phyloP scores from a whole-genome alignment of 768 basidiomycete genomes.

The Dioszegia crocea region DNA sequence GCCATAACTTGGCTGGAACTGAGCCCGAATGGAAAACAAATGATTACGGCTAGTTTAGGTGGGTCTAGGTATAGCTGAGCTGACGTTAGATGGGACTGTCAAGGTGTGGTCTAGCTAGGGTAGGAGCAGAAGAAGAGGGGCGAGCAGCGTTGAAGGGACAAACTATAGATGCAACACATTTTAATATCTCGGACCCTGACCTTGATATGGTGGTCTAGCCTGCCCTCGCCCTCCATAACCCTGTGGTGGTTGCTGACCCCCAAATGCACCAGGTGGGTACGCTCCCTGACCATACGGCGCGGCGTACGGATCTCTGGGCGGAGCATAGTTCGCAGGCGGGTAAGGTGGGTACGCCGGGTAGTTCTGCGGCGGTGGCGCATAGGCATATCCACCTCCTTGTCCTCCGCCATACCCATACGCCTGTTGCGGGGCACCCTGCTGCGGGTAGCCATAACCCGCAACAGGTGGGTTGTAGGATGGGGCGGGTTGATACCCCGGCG shows the following conservation, averaged over 20 bases:
- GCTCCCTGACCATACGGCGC: slow-evolving; percentile 3
- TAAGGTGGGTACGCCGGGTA: slow-evolving; percentile 26
- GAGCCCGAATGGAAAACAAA: slow-evolving; percentile 74
- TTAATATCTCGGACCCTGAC: not conserved
- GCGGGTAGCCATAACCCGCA: slow-evolving; percentile 1
- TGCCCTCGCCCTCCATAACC: not conserved
- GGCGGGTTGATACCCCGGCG: not conserved
- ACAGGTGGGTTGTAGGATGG: slow-evolving; percentile 7
- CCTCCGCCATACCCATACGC: slow-evolving; percentile 52
- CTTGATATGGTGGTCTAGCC: not conserved
- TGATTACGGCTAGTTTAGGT: slow-evolving; percentile 76
- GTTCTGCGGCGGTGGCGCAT: slow-evolving; percentile 17
- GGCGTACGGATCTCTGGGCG: slow-evolving; percentile 23
- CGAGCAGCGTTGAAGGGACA: no score
- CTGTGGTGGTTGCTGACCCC: not conserved
- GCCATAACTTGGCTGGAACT: slow-evolving; percentile 89
- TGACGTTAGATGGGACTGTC: slow-evolving; percentile 66
- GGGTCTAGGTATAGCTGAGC: slow-evolving; percentile 1
- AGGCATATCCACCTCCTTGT: slow-evolving; percentile 45
- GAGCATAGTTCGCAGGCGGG: not conserved
- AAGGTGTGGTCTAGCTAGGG: slow-evolving; percentile 75
- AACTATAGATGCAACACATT: not conserved
- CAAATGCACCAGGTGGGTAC: not conserved
- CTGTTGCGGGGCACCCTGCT: slow-evolving; percentile 7
- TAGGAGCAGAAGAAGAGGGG: no score